Percentiles rank a stretch among this genome's conserved stretches.
These are phyloP conservation scores for Fusarium solani-melongenae DNA, from an alignment of 2,329 filamentous ascomycete species.

Conservation along the genomic window DNA sequence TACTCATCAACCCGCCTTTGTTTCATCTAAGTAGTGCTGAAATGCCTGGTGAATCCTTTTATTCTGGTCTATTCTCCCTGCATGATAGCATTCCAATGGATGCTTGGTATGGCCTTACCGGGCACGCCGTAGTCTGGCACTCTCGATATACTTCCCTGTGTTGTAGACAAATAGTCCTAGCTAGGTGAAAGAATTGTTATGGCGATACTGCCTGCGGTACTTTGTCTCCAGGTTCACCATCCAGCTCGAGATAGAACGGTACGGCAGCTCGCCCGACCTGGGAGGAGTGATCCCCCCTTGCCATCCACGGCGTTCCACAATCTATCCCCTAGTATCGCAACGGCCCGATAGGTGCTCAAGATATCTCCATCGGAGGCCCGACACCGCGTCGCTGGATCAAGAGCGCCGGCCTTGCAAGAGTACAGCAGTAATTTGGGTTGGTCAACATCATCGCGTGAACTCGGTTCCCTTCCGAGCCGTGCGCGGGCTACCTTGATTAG, in stretches of 20 bases:
- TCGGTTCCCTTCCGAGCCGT: background rate
- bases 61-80: background rate
- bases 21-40: background rate
- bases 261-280: background rate
- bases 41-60: background rate
- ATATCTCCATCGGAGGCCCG: background rate
- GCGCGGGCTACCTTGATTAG: background rate
- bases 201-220: background rate
- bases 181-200: background rate
- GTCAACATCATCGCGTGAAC: background rate
- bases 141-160: background rate
- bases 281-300: background rate
- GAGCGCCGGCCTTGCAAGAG: slow-evolving; percentile 4
- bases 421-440: slow-evolving; percentile 12
- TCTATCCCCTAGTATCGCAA: background rate
- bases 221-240: background rate
- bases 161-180: background rate
- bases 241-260: background rate
- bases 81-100: background rate
- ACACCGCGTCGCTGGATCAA: slow-evolving; percentile 21
- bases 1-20: background rate
- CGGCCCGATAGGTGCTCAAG: slow-evolving; percentile 3
- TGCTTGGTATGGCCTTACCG: background rate
- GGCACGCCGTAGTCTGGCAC: background rate
- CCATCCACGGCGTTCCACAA: background rate